Base-by-base conservation (phyloP, 139 green algal genomes). In the Volvox reticuliferus region DNA sequence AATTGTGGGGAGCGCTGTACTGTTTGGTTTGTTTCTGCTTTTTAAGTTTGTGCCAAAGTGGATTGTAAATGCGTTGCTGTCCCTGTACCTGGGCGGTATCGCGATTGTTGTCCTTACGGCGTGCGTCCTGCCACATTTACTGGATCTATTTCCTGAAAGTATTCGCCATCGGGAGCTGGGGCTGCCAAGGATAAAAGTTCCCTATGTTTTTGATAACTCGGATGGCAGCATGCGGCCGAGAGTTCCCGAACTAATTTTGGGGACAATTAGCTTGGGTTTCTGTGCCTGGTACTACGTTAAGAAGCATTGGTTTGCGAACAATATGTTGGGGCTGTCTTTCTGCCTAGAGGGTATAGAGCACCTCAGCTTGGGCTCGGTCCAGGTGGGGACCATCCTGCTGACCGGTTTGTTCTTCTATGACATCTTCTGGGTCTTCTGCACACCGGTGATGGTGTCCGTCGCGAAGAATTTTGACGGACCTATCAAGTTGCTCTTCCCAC, bases 391-490 rank as follows among this genome's bases (percentile, higher is more conserved):
- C 69, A 99, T 99, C 91, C 94, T 99, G 28, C 94, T 99, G 17
- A 93, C 91, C 17, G 97, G 98, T 0, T 93, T 99, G 16, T 99
- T 99, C 91, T 96, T 99, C 61, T 99, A 99, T 83, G 98, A 99
- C 95, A 98, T 99, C 88, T 99, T 99, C 93, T 99, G 98, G 98
- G 98, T 99, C 30, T 99, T 99, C 94, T 99, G 93, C 93, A 99
- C 98, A 0, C 98, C 98, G 3, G 98, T 99, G 62, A 99, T 99
- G 97, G 97, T 99, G 30, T 94, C 91, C 12, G 98, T 99, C 24
- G 98, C 98, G 30, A 99, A 98, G 89, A 98, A 97, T 28, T 99
- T 99, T 91, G 98, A 99, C 87, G 98, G 97, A 0, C 98, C 98
- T 79, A 99, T 99, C 94, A 99, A 99, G 94, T 94, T 99, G 82